These are phyloP conservation scores for Roridomyces roridus DNA, from an alignment of 768 basidiomycete genomes.

Conservation along the genomic window DNA sequence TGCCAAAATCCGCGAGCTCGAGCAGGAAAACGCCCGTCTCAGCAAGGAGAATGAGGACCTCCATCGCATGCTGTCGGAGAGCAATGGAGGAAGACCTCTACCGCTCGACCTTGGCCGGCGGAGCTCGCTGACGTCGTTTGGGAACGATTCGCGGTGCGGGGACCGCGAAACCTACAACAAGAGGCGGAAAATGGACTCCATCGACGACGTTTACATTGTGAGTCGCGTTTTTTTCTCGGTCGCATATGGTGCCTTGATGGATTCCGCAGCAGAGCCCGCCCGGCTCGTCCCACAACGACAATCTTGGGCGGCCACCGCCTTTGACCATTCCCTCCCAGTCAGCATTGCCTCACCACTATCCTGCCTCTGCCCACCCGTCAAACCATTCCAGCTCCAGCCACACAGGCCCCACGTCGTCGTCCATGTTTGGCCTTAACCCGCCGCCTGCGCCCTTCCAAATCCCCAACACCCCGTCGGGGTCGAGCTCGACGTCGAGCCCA, in stretches of 20 bases:
- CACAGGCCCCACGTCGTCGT: conserved; percentile 14
- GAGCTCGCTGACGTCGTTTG: conserved; percentile 49
- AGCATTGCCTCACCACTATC: conserved; percentile 55
- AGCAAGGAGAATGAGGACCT: conserved; percentile 78
- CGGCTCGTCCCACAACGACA: conserved; percentile 49
- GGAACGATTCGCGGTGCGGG: conserved; percentile 50
- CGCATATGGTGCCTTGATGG: not conserved
- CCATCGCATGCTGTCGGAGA: conserved; percentile 66
- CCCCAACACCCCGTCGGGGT: conserved; percentile 74
- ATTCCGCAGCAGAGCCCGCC: conserved; percentile 44
- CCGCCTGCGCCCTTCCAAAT: conserved; percentile 59
- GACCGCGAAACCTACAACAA: conserved; percentile 65
- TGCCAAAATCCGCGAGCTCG: conserved; percentile 80
- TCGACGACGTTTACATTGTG: conserved; percentile 64
- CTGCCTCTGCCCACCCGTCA: conserved; percentile 43
- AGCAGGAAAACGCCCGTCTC: conserved; percentile 77
- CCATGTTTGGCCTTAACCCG: conserved; percentile 59
- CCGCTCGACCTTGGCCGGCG: conserved; percentile 54
- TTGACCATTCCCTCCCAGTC: conserved; percentile 65
- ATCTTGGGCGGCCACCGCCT: conserved; percentile 55
- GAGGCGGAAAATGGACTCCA: conserved; percentile 58
- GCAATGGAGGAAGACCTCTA: conserved; percentile 37
- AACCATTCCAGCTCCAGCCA: conserved; percentile 43
- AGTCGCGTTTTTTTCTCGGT: conserved; percentile 12
- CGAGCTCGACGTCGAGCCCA: conserved; percentile 76